phyloP scores from a whole-genome alignment of 306 rosid species.

The Vigna mungo region DNA sequence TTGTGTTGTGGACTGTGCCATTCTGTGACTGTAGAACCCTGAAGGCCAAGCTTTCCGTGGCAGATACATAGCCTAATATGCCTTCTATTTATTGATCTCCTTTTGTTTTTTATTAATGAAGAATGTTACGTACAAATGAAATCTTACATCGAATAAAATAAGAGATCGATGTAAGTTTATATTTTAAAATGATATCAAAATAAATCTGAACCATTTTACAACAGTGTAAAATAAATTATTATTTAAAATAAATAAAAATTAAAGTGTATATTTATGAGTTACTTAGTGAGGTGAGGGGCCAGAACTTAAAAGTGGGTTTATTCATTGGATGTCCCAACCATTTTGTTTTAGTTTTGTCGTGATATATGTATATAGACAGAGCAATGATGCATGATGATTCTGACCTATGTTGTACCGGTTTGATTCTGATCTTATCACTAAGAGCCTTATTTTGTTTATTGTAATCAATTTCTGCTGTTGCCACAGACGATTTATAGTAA shows the following conservation, averaged over 20 bases:
- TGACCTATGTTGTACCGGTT: not conserved
- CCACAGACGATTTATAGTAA: not conserved
- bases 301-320: not conserved
- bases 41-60: too few relatives aligned
- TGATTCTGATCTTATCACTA: not conserved
- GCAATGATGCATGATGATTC: not conserved
- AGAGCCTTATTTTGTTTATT: not conserved
- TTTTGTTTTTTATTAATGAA: too few relatives aligned
- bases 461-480: conserved; percentile 5
- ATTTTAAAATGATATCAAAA: too few relatives aligned
- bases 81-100: too few relatives aligned
- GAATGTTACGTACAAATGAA: too few relatives aligned
- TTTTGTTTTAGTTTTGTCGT: not conserved
- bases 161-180: too few relatives aligned
- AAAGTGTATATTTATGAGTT: not conserved
- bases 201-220: too few relatives aligned
- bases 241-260: not conserved
- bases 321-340: not conserved
- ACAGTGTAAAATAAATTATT: too few relatives aligned
- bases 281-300: not conserved
- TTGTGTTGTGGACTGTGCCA: too few relatives aligned
- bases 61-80: too few relatives aligned
- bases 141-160: too few relatives aligned
- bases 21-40: too few relatives aligned
- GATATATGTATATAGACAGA: not conserved